phyloP scores from a whole-genome alignment of 768 basidiomycete genomes.

The Leucosporidium scottii region DNA sequence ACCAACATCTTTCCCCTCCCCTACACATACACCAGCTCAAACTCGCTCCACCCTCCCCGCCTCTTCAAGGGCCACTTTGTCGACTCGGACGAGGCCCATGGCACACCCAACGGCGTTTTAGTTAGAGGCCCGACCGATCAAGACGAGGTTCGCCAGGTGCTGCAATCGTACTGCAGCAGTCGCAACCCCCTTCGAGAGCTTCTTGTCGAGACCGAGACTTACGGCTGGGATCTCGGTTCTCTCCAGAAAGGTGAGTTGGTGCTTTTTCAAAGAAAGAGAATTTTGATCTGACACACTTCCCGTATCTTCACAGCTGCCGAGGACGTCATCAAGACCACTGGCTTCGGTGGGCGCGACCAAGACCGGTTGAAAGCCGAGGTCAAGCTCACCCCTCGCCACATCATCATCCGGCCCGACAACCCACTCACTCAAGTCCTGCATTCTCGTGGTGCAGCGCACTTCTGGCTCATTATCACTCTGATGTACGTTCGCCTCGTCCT shows the following conservation, averaged over 20 bases:
- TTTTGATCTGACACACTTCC: background rate
- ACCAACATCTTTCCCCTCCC: background rate
- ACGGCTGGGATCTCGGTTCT: background rate
- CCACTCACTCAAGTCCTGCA: background rate
- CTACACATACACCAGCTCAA: background rate
- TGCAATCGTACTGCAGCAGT: background rate
- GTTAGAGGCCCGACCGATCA: background rate
- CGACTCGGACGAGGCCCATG: background rate
- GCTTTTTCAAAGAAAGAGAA: too few relatives aligned
- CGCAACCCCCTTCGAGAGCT: background rate
- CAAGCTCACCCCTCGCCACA: background rate
- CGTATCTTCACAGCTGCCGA: background rate
- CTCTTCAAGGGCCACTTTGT: background rate
- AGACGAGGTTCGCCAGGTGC: background rate
- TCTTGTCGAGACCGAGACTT: background rate
- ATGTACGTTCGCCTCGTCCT: background rate
- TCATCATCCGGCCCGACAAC: background rate
- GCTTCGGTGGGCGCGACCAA: background rate
- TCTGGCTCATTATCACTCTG: background rate
- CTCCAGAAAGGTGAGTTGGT: background rate
- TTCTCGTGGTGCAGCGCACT: background rate
- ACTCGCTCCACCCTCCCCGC: background rate
- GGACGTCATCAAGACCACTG: background rate
- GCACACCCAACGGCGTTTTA: background rate
- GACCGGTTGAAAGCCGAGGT: background rate